A percentile compares a stretch with the other conserved stretches of the same genome.
phyloP scores from a whole-genome alignment of 495 filamentous ascomycete genomes.

The Aspergillus olivimuriae region DNA sequence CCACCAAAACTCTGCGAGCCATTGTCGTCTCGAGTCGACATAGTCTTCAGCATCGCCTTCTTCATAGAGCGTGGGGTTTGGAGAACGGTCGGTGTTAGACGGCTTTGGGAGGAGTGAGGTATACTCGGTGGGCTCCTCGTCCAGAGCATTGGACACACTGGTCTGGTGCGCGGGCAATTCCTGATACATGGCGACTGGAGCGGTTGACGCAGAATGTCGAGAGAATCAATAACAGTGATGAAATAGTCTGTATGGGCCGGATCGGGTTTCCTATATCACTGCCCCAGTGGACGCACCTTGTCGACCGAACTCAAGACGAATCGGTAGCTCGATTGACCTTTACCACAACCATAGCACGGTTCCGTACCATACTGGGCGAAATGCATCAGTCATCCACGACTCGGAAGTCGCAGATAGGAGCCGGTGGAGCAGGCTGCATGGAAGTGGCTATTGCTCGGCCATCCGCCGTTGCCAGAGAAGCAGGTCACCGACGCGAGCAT shows the following conservation, averaged over 20 bases:
- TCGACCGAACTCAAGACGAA: no score
- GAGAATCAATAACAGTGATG: not conserved
- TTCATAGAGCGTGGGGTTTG: constrained; percentile 5
- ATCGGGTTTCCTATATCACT: not conserved
- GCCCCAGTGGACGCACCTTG: not conserved
- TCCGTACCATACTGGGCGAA: no score
- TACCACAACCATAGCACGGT: no score
- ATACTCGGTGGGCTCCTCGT: constrained; percentile 29
- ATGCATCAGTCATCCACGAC: no score
- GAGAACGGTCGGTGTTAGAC: constrained; percentile 7
- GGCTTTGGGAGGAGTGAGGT: constrained; percentile 45
- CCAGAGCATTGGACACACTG: not conserved
- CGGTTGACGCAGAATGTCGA: not conserved
- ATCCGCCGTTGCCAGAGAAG: no score
- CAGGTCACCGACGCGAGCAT: no score
- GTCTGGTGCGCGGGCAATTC: not conserved
- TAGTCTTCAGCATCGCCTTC: constrained; percentile 7
- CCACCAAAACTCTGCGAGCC: constrained; percentile 60
- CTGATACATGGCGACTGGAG: constrained; percentile 6
- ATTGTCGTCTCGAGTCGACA: constrained; percentile 7
- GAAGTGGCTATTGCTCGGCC: no score
- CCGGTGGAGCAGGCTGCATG: no score
- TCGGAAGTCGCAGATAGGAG: no score
- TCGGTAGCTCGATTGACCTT: no score
- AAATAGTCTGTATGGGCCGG: not conserved